A percentile compares a stretch with the other conserved stretches of the same genome.
These are phyloP conservation scores for Pseudogymnoascus sp. DNA, from an alignment of 2,329 filamentous ascomycete genomes.

Conservation along the genomic window DNA sequence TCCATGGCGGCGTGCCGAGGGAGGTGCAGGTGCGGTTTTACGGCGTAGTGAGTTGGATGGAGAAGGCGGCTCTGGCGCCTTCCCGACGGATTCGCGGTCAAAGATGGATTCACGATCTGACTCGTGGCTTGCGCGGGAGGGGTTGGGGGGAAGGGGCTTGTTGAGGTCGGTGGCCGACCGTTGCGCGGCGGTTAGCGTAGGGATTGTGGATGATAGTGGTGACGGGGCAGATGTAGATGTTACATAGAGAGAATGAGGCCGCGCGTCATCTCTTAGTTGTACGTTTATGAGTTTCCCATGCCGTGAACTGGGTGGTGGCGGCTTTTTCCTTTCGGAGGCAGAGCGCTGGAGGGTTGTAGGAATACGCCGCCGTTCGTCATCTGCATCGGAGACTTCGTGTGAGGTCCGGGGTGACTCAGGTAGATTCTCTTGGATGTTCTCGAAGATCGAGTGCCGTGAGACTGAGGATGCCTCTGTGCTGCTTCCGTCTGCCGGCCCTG, in stretches of 20 bases:
- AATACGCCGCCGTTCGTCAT: constrained; percentile 39
- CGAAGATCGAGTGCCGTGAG: constrained; percentile 53
- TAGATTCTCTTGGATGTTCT: constrained; percentile 38
- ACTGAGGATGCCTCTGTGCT: constrained; percentile 53
- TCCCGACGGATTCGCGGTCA: constrained; percentile 48
- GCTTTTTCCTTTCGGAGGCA: constrained; percentile 52
- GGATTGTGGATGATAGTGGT: constrained; percentile 17
- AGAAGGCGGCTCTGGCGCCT: constrained; percentile 40
- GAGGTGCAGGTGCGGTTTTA: constrained; percentile 36
- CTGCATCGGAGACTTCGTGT: constrained; percentile 52
- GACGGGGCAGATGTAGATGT: constrained; percentile 17
- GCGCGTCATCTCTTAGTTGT: constrained; percentile 35
- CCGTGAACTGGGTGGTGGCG: constrained; percentile 68
- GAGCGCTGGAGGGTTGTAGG: constrained; percentile 21
- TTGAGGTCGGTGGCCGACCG: constrained; percentile 46
- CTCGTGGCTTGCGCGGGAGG: constrained; percentile 40
- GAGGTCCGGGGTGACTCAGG: constrained; percentile 50
- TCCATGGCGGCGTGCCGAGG: constrained; percentile 30
- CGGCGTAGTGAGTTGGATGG: constrained; percentile 26
- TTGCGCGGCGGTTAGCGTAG: constrained; percentile 28
- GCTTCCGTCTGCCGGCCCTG: constrained; percentile 39
- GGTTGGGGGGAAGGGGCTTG: constrained; percentile 56
- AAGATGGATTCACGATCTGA: constrained; percentile 41
- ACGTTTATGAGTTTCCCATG: constrained; percentile 68
- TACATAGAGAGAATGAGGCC: not conserved